Evolutionary conservation across 257 asterid genomes (phyloP).

Genomic region (Fraxinus excelsior): DNA sequence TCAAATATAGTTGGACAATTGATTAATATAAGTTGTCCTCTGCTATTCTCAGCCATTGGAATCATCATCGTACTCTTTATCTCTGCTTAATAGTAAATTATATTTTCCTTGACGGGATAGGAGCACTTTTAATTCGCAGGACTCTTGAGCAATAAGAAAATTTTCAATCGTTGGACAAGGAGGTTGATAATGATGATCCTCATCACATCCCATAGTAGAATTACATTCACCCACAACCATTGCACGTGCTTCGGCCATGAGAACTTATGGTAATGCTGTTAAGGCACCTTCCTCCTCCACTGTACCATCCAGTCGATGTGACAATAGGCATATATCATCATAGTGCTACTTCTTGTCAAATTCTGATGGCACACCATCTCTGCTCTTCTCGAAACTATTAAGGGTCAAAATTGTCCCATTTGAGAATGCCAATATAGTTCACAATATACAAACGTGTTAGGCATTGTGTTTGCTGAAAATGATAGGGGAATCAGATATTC

Average conservation of each 20-base stretch:
- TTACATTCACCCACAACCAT: slow-evolving; percentile 31
- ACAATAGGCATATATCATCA: slow-evolving; percentile 30
- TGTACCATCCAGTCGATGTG: slow-evolving; percentile 42
- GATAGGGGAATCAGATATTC: neutral
- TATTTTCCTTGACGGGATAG: too few species aligned
- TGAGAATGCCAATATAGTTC: too few species aligned
- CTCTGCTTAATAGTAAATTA: too few species aligned
- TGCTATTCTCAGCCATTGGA: too few species aligned
- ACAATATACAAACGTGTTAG: too few species aligned
- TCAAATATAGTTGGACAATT: neutral
- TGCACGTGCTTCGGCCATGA: slow-evolving; percentile 31
- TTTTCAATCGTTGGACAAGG: too few species aligned
- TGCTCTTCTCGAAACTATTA: slow-evolving; percentile 23
- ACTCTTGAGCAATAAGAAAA: too few species aligned
- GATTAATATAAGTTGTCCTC: neutral
- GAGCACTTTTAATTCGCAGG: too few species aligned
- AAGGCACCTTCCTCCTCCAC: slow-evolving; percentile 33
- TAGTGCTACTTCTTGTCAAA: slow-evolving; percentile 33
- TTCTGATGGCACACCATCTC: slow-evolving; percentile 28
- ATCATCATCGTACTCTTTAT: too few species aligned
- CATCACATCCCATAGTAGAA: slow-evolving; percentile 22
- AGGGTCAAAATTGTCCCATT: neutral
- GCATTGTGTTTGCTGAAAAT: too few species aligned
- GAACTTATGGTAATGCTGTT: slow-evolving; percentile 26
- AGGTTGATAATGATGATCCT: slow-evolving; percentile 30